Base-by-base conservation (phyloP, 768 basidiomycete species). In the Amanita muscaria region DNA sequence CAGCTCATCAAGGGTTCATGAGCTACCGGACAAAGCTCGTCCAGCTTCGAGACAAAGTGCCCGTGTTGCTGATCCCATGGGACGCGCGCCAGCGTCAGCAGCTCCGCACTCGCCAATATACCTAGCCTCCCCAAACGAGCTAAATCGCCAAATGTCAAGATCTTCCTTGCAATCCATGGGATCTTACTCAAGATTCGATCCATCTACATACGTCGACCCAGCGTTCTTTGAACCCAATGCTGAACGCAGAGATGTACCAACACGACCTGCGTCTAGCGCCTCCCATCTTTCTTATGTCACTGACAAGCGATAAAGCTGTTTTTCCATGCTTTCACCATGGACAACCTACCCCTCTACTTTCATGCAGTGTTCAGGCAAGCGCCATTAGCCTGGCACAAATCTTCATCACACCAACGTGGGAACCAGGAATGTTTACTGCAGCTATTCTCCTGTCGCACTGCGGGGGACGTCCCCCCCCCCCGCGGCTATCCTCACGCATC, bases 141-240 rank as follows among this genome's bases (percentile, higher is more conserved):
- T 19, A 27, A 51, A 52, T 15, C 60, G 59, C 12, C 42, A 47
- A 6, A 42, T 52, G 27, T 66, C 65, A 16, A 60, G 55, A 39
- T 46, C 55, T 11, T 66, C 66, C 7, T 35, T 66, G 35, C 58
- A 54, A 27, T 62, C 64, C 12, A 47, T 37, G 18, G 52, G 52
- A 6, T 61, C 62, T 5, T 64, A 59, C 38, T 49, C 49, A 14
- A 55, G 45, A 40, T 67, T 51, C 43, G 54, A 64, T 33, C 60
- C 59, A 1, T 10, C 46, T 3, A 59, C 40, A 12, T 67, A 67
- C 46, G 50, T 59, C 15, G 66, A 67, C 46, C 65, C 64, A 6
- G 64, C 64, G 14, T 60, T 40, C 37, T 63, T 39, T 25, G 33
- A 38, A 3, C 44, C 44, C 16, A 46, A 46, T n/a, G 43, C 42